These are phyloP conservation scores for Epichloe gansuensis DNA, from an alignment of 2,329 filamentous ascomycete genomes.

Conservation along the genomic window DNA sequence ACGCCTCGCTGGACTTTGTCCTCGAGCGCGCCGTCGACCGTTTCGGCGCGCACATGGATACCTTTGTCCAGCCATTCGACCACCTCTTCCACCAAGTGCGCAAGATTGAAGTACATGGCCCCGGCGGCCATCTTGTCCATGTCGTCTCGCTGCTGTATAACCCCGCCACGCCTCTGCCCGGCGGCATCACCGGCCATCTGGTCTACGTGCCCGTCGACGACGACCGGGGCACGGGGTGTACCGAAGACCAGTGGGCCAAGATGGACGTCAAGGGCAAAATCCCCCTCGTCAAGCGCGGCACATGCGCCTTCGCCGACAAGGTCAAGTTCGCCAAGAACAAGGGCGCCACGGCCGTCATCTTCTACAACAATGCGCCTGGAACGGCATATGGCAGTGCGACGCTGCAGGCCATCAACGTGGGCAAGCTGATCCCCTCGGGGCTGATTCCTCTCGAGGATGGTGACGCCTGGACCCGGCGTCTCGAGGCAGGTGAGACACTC, in stretches of 20 bases:
- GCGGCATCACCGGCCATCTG: slow-evolving; percentile 21
- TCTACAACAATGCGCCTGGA: slow-evolving; percentile 48
- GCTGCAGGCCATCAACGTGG: slow-evolving; percentile 28
- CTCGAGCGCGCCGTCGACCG: slow-evolving; percentile 30
- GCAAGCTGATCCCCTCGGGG: slow-evolving; percentile 21
- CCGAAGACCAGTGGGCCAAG: slow-evolving; percentile 28
- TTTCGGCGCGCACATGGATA: slow-evolving; percentile 30
- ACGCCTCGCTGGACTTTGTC: slow-evolving; percentile 45
- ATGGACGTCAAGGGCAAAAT: slow-evolving; percentile 31
- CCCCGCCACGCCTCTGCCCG: slow-evolving; percentile 28
- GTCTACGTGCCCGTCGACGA: slow-evolving; percentile 25
- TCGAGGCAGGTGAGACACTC: slow-evolving; percentile 19
- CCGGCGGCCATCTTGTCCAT: slow-evolving; percentile 31
- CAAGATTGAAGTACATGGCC: slow-evolving; percentile 31
- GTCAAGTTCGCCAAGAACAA: slow-evolving; percentile 27
- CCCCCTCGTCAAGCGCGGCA: slow-evolving; percentile 32
- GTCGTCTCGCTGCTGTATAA: slow-evolving; percentile 35
- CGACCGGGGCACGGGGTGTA: slow-evolving; percentile 24
- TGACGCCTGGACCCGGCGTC: slow-evolving; percentile 18
- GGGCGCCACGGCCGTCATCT: slow-evolving; percentile 33
- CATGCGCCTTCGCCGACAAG: slow-evolving; percentile 30
- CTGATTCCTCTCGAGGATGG: slow-evolving; percentile 21
- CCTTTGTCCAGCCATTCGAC: slow-evolving; percentile 33
- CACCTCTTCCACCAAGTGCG: slow-evolving; percentile 31
- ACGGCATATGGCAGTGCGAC: slow-evolving; percentile 31